These are phyloP conservation scores for Fusarium pseudoanthophilum DNA, from an alignment of 2,329 filamentous ascomycete species.

Conservation along the genomic window DNA sequence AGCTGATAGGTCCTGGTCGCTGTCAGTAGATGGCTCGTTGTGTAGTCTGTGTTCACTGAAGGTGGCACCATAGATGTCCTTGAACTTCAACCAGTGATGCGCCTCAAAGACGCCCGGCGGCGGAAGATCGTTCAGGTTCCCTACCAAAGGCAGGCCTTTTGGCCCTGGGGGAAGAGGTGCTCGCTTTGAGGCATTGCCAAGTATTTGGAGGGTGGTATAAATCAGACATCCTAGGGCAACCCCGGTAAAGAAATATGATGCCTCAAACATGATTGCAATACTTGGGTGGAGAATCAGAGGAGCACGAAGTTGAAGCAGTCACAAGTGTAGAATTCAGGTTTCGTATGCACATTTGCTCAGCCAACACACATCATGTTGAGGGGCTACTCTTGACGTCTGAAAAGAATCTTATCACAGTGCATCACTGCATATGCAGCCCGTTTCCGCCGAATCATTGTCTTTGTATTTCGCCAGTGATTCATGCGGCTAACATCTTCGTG, in stretches of 20 bases:
- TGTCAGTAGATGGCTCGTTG: not conserved
- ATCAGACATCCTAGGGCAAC: not conserved
- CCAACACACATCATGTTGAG: not conserved
- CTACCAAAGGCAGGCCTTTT: constrained; percentile 25
- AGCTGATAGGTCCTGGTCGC: constrained; percentile 30
- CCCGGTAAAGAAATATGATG: not conserved
- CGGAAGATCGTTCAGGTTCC: constrained; percentile 30
- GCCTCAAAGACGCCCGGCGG: constrained; percentile 11
- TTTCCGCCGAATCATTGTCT: not conserved
- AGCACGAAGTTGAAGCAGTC: accelerated
- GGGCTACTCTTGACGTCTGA: not conserved
- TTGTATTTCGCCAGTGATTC: not conserved
- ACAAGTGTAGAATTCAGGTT: accelerated
- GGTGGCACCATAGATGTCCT: constrained; percentile 19
- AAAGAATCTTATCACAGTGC: not conserved
- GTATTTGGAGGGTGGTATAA: not conserved
- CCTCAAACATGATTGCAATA: not conserved
- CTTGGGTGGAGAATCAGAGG: no score
- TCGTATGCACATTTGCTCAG: not conserved
- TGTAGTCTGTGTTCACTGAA: accelerated
- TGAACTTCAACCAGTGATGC: constrained; percentile 36
- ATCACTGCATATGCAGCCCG: not conserved
- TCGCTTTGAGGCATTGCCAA: not conserved
- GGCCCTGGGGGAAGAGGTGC: constrained; percentile 28
- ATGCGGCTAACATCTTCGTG: not conserved